Base-by-base conservation (phyloP, 2,329 filamentous ascomycete species). In the Aspergillus unguis region DNA sequence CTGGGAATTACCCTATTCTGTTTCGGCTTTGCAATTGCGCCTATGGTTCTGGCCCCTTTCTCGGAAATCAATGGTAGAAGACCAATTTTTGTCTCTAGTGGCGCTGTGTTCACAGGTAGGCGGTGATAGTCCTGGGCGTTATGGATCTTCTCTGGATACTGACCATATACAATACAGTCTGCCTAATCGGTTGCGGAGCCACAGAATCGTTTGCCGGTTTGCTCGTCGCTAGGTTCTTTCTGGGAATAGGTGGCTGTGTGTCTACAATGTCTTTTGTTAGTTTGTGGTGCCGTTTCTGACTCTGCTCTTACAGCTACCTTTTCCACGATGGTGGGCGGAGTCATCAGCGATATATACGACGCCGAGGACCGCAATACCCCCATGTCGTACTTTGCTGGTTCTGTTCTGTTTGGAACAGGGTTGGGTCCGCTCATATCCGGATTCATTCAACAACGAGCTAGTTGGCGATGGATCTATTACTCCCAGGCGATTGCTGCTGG, bases 401-500 rank as follows among this genome's bases (percentile, higher is more conserved):
- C 79, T 4, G 91, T 90, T 0, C 75, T 96, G 0, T 79, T 87
- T 7, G 92, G 90, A 1, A 95, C 90, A 0, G 90, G 90, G 0
- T 73, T 87, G 1, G 92, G 91, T 0, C 91, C 91, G 0, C 66
- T 96, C 4, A 75, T 91, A 1, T 81, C 81, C 5, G 83, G 88
- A 0, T 83, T 86, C 43, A 84, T 96, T 57, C 82, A 86, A 0
- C 75, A 87, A 36, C 77, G 82, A 44, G 78, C 82, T 1, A 79
- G 72, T 4, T 95, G 90, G 90, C 83, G 89, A 57, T 96, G 91
- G 91, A 83, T 92, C 0, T 95, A 95, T 67, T 95, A 90, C 80
- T 78, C 92, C 29, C 92, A 96, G 61, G 83, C 84, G 6, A 90
- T 96, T 45, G 73, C 82, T 25, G 83, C 85, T 50, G 84, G 78